Evolutionary conservation across 225 moss, liverwort and hornwort species (phyloP), one percentile per base, ranked within the genome.

Genomic region (Antitrichia curtipendula): DNA sequence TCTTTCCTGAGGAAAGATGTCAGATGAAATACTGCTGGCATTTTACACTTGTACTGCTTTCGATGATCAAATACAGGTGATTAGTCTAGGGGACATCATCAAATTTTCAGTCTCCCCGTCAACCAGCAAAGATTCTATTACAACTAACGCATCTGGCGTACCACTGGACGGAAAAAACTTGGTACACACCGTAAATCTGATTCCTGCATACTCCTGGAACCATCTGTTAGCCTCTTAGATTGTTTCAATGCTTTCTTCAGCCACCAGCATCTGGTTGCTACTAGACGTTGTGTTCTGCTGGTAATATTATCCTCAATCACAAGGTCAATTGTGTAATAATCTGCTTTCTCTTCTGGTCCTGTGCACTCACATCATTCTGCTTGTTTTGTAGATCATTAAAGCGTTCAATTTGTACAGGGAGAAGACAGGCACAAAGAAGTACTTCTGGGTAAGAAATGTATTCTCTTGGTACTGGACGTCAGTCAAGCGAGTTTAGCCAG

Each of bases 81-180:
- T 97, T 84, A 97, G 97, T 85, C 92, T 97, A 88, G 97, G 97
- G 65, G 97, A 97, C 90, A 88, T 95, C 62, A 96, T 97, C 91
- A 97, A 96, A 75, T 95, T 97, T 84, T 97, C 97, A 57, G 84
- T 97, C 52, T 97, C 97, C 68, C 97, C 97, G 21, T 97, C 96
- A 63, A 93, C 91, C 77, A 93, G 87, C 76, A 97, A 95, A 90
- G 97, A 97, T 91, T 95, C 96, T 52, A 92, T 97, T 41, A 97
- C 97, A 56, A 96, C 96, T 38, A 97, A 95, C 83, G 92, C 92
- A 86, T 88, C 86, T 83, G 97, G 97, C 59, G 97, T 96, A 78
- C 97, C 97, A 45, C 93, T 97, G 43, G 97, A 96, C 83, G 97
- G 96, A 59, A 97, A 91, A 43, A 97, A 97, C 72, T 86, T 97